Base-by-base conservation (phyloP, 768 basidiomycete species). In the Leccinum imitatum region DNA sequence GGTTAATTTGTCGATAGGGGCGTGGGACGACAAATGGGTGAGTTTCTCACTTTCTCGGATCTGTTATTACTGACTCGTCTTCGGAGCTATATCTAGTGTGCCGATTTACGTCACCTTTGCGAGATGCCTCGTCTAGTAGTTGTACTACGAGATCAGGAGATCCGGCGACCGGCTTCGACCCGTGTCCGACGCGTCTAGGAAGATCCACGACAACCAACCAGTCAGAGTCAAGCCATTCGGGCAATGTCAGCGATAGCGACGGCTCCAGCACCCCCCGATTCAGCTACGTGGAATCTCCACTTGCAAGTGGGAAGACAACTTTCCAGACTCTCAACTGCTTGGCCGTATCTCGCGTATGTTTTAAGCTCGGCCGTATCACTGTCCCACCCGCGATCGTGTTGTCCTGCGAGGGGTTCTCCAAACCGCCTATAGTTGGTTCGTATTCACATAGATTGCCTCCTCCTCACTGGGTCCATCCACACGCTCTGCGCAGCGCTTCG, bases 311-410 rank as follows among this genome's bases (percentile, higher is more conserved):
- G 62, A 83, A 82, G 51, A 79, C 79, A 4, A 75, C 72, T 14
- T 67, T 87, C 2, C 81, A 89, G 39, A 39, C 17, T 39, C 39
- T 39, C 39, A 39, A 17, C 71, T 86, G 86, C 63, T 68, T 89
- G 61, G 74, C 79, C 57, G 72, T 91, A 61, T 84, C 83, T 31
- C 84, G 82, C 59, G 58, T 82, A 19, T 88, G 87, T 69, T 88
- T 84, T 79, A 91, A 91, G 69, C 68, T 83, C 25, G 86, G 85
- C 1, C 80, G 87, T 2, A 85, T 90, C 61, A 90, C 87, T 13
- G 80, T 91, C 53, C 88, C 89, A 2, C 89, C 89, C 37, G 77
- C 79, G 7, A 65, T 91, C 59, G 82, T 82, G 14, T 68, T 88
- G 50, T 85, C 84, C 2, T 60, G 74, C 10, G 84, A 86, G 59